These are phyloP conservation scores for Cladosporium austrohemisphaericum DNA, from an alignment of 2,329 filamentous ascomycete genomes.

Conservation along the genomic window DNA sequence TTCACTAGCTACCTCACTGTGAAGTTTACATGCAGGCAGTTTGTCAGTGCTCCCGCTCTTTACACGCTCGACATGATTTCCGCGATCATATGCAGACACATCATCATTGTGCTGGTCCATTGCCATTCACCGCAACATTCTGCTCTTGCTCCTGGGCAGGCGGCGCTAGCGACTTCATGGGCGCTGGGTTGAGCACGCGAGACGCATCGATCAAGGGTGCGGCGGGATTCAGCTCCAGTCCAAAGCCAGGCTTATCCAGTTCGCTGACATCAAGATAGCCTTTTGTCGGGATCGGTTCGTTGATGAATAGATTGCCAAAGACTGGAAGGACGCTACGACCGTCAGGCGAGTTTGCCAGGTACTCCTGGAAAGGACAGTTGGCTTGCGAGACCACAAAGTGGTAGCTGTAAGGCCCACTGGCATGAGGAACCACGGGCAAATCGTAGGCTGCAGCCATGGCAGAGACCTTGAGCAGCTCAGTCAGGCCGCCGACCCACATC, in stretches of 20 bases:
- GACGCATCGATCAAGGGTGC: slow-evolving; percentile 75
- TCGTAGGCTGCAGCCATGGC: slow-evolving; percentile 90
- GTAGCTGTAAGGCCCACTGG: slow-evolving; percentile 90
- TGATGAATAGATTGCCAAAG: slow-evolving; percentile 84
- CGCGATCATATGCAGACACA: no score
- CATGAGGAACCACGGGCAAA: slow-evolving; percentile 91
- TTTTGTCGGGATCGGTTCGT: slow-evolving; percentile 82
- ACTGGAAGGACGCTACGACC: slow-evolving; percentile 86
- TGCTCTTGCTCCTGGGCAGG: slow-evolving; percentile 23
- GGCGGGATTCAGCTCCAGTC: slow-evolving; percentile 77
- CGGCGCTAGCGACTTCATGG: slow-evolving; percentile 37
- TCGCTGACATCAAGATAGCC: slow-evolving; percentile 76
- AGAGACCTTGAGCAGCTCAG: slow-evolving; percentile 83
- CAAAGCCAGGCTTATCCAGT: slow-evolving; percentile 87
- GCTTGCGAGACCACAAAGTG: slow-evolving; percentile 93
- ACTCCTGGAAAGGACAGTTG: slow-evolving; percentile 94
- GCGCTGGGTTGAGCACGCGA: slow-evolving; percentile 67
- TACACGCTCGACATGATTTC: no score
- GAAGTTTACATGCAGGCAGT: no score
- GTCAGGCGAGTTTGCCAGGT: slow-evolving; percentile 87
- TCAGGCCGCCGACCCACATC: slow-evolving; percentile 95
- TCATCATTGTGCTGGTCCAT: slow-evolving; percentile 1
- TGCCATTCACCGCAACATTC: slow-evolving; percentile 9
- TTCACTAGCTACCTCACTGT: no score
- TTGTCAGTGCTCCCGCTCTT: no score